phyloP scores from a whole-genome alignment of 2,329 filamentous ascomycete species.

The Aureobasidium namibiae region DNA sequence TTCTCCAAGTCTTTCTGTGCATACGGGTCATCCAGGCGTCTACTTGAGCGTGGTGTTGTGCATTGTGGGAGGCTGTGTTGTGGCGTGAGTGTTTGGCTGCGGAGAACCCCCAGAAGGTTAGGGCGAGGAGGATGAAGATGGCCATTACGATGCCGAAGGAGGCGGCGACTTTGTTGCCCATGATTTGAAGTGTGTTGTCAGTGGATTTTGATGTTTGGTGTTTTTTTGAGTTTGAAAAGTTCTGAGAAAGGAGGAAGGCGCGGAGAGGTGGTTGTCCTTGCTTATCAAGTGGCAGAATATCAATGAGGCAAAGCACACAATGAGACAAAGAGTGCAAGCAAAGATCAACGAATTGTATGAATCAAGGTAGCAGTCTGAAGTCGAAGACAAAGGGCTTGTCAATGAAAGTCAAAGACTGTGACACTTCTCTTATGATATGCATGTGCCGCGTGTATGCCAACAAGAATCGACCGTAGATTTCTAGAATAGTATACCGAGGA shows the following conservation, averaged over 20 bases:
- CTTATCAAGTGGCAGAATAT: not conserved
- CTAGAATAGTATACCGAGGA: not conserved
- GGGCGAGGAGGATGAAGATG: constrained; percentile 13
- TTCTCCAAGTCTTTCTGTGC: not conserved
- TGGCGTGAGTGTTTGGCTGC: not conserved
- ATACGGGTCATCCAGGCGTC: not conserved
- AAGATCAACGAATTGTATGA: not conserved
- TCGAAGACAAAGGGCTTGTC: not conserved
- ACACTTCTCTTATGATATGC: not conserved
- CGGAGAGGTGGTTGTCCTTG: not conserved
- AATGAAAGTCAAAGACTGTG: not conserved
- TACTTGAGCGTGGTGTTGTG: not conserved
- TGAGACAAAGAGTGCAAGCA: not conserved
- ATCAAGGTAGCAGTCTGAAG: not conserved
- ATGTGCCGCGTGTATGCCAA: no score
- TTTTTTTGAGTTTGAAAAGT: not conserved
- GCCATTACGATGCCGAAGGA: not conserved
- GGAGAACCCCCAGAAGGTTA: not conserved
- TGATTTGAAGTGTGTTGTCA: not conserved
- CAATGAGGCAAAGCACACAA: not conserved
- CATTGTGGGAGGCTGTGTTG: not conserved
- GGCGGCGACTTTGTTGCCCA: not conserved
- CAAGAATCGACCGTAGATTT: no score
- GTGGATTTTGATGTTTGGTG: not conserved
- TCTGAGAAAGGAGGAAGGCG: not conserved